Conservation (phyloP, 2,329 filamentous ascomycete genomes). For the Cladosporium sp. region DNA sequence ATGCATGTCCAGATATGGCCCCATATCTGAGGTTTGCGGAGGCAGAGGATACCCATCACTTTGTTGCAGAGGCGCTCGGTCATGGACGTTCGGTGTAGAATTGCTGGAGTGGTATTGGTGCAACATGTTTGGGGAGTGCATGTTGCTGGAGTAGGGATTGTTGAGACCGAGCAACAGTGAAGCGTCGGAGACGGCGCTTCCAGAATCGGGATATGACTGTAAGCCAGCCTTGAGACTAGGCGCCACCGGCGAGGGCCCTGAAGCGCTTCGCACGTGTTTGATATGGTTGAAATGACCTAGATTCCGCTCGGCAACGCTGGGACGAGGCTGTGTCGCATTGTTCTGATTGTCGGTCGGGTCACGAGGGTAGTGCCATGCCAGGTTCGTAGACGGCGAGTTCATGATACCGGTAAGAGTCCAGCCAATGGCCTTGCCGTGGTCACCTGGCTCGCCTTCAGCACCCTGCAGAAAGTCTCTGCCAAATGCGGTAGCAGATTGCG, state of each 20-base stretch:
- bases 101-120: neutral
- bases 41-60: neutral
- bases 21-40: neutral
- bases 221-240: neutral
- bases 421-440: conserved; percentile 55
- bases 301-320: conserved; percentile 9
- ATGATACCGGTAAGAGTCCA: conserved; percentile 87
- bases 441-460: conserved; percentile 6
- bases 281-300: conserved; percentile 10
- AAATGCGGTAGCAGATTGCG: conserved; percentile 6
- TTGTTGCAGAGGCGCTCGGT: neutral
- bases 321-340: neutral
- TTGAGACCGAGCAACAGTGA: conserved; percentile 44
- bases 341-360: conserved; percentile 21
- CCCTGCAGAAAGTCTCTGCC: conserved; percentile 12
- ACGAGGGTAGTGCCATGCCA: conserved; percentile 74
- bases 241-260: neutral
- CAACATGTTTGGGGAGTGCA: conserved; percentile 4
- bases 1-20: conserved; percentile 14
- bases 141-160: conserved; percentile 36
- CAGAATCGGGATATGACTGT: conserved; percentile 8
- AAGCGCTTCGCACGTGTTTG: conserved; percentile 6
- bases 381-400: conserved; percentile 76
- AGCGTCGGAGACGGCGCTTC: conserved; percentile 15
- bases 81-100: conserved; percentile 4